These are phyloP conservation scores for Silene latifolia DNA, from an alignment of 148 eudicot genomes.

Conservation along the genomic window DNA sequence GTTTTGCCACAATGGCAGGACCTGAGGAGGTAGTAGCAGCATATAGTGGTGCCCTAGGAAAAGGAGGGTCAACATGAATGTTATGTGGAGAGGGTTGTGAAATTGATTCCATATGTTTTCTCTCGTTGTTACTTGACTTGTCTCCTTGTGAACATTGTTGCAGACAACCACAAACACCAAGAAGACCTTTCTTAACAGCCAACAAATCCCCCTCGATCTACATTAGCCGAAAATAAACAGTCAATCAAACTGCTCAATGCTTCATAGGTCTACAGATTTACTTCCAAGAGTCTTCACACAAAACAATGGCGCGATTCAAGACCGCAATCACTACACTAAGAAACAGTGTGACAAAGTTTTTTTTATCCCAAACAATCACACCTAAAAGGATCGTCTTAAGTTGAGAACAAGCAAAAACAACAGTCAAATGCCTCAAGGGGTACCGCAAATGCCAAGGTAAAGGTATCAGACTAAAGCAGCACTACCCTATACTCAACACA, in stretches of 20 bases:
- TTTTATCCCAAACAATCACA: not conserved
- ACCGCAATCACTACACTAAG: not conserved
- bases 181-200: conserved; percentile 65
- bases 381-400: not conserved
- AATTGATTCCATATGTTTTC: conserved; percentile 37
- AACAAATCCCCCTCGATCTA: conserved; percentile 71
- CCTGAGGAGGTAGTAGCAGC: conserved; percentile 24
- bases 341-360: not conserved
- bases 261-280: not conserved
- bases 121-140: no score
- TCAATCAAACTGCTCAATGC: not conserved
- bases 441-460: no score
- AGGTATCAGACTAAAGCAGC: no score
- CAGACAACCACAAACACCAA: conserved; percentile 56
- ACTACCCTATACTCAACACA: no score
- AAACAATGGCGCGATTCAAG: not conserved
- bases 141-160: conserved; percentile 43
- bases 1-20: conserved; percentile 29
- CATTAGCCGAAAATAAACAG: not conserved
- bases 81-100: conserved; percentile 27
- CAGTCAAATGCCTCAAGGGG: no score
- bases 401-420: not conserved
- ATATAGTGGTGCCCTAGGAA: conserved; percentile 29
- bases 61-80: conserved; percentile 28
- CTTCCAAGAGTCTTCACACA: not conserved